A percentile compares a stretch with the other conserved stretches of the same genome.
These are phyloP conservation scores for Rhynchospora tenuis DNA, from an alignment of 176 grass and related monocot genomes.

Conservation along the genomic window DNA sequence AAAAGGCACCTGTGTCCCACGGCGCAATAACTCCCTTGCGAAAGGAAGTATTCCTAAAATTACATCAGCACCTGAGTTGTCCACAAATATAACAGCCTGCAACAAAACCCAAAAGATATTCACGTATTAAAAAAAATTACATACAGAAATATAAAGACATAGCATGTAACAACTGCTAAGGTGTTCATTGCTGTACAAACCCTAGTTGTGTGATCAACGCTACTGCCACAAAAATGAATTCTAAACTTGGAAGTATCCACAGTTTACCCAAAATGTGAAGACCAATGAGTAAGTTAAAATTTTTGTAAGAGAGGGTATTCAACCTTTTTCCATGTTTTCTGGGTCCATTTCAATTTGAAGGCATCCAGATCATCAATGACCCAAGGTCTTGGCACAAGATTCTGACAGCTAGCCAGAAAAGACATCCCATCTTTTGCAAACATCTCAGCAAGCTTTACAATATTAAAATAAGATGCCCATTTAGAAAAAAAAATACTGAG, in stretches of 20 bases:
- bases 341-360: slow-evolving; percentile 71
- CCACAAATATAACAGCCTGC: slow-evolving; percentile 97
- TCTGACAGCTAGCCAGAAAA: slow-evolving; percentile 92
- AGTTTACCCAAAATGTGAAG: background rate
- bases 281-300: background rate
- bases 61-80: slow-evolving; percentile 98
- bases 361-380: slow-evolving; percentile 84
- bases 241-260: background rate
- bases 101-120: slow-evolving; percentile 22
- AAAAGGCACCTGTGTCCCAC: slow-evolving; percentile 72
- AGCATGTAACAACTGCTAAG: background rate
- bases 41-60: slow-evolving; percentile 92
- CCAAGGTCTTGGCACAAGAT: slow-evolving; percentile 83
- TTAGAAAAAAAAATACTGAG: background rate
- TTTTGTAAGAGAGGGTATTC: slow-evolving; percentile 1
- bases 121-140: slow-evolving; percentile 11
- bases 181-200: too few relatives aligned
- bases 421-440: slow-evolving; percentile 99
- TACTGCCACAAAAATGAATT: background rate
- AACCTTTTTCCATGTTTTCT: slow-evolving; percentile 92
- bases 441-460: slow-evolving; percentile 84
- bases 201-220: background rate
- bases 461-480: slow-evolving; percentile 2
- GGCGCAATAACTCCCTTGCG: slow-evolving; percentile 86
- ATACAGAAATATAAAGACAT: slow-evolving; percentile 9